Evolutionary conservation across 805 yeast species (phyloP), one percentile per base, ranked within the genome.

Genomic region (Metschnikowia peoriensis): DNA sequence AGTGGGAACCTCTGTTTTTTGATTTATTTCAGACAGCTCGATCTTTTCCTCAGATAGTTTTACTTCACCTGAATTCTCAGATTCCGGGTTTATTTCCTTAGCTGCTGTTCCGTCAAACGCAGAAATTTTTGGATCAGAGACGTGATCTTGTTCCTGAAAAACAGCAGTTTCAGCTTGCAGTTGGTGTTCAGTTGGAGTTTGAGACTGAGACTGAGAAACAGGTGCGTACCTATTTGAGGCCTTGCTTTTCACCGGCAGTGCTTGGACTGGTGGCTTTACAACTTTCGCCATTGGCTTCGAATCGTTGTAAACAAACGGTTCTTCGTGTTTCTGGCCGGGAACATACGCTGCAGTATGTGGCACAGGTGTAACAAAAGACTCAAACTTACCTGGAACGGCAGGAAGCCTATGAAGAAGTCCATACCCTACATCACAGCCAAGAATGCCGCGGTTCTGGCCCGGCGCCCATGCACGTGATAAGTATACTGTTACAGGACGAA

Each of bases 351-450:
- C 6, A 32, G 14, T 6, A 4, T 9, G 2, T 12, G 10, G 10
- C 9, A 16, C 15, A 9, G n/a, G 40, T 38, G 14, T n/a, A 11
- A n/a, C n/a, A 8, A 15, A 38, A 7, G 40, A n/a, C 40, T 8
- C 29, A 15, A 14, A 27, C 28, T 42, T 42, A 22, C 44, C 50
- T 7, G 17, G n/a, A 11, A 42, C 86, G 52, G 83, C 82, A 1
- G 98, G 97, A n/a, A 89, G 70, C 54, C 94, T 74, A 65, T 93
- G 98, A 47, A 93, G 72, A 47, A 88, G 77, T 0, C 99, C 99
- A 62, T 91, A 92, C 0, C 97, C 98, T 16, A 93, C 96, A 58
- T 92, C 96, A 70, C 97, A 91, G 1, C 99, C 99, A 38, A 93
- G 71, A 38, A 90, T 74, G 1, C 97, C 96, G 57, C 75, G 79